These are phyloP conservation scores for sunflower (Helianthus annuus) DNA, from an alignment of 129 eudicot species.

Conservation along the genomic window HanXRQr2.0-SUNRISE NC_035440.2:24029011-24029510, in stretches of 20 bases:
- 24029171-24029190: conserved; percentile 48
- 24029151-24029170: neutral
- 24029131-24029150: neutral
- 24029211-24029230: conserved; percentile 62
- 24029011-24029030: neutral
- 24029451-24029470: conserved; percentile 68
- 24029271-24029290: conserved; percentile 96
- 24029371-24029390: conserved; percentile 34
- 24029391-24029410: conserved; percentile 32
- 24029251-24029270: conserved; percentile 61
- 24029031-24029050: neutral
- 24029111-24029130: neutral
- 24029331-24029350: conserved; percentile 93
- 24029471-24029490: conserved; percentile 56
- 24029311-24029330: conserved; percentile 90
- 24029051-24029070: too few relatives aligned
- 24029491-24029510: conserved; percentile 79
- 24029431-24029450: conserved; percentile 6
- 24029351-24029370: conserved; percentile 92
- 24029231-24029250: conserved; percentile 80
- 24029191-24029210: conserved; percentile 51
- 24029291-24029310: conserved; percentile 89
- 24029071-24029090: too few relatives aligned
- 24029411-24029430: neutral
- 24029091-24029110: too few relatives aligned